These are phyloP conservation scores for Aureobasidium sp. DNA, from an alignment of 2,329 filamentous ascomycete genomes.

Conservation along the genomic window DNA sequence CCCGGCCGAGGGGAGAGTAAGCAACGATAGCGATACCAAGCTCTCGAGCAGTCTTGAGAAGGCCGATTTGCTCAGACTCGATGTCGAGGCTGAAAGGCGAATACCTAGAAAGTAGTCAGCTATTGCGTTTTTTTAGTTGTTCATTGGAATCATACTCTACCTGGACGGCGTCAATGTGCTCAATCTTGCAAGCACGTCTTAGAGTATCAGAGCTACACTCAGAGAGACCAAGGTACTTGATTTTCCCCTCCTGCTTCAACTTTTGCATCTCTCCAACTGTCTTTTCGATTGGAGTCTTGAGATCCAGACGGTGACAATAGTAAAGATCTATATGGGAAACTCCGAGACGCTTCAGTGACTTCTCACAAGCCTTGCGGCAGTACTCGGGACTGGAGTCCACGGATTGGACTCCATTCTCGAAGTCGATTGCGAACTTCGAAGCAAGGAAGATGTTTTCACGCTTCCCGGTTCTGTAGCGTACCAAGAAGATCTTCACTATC, in stretches of 20 bases:
- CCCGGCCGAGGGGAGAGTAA: conserved; percentile 67
- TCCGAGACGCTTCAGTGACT: conserved; percentile 43
- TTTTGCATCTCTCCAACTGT: conserved; percentile 49
- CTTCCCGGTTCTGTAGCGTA: conserved; percentile 45
- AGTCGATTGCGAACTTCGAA: conserved; percentile 58
- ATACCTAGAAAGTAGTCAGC: too few relatives aligned
- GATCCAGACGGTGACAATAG: conserved; percentile 51
- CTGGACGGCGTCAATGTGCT: conserved; percentile 59
- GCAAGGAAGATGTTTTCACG: conserved; percentile 57
- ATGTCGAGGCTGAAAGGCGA: conserved; percentile 63
- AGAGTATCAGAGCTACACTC: conserved; percentile 56
- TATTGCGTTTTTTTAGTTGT: too few relatives aligned
- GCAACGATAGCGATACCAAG: conserved; percentile 64
- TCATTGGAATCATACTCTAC: too few relatives aligned
- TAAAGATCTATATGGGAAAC: conserved; percentile 47
- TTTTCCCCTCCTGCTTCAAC: conserved; percentile 58
- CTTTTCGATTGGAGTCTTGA: conserved; percentile 48
- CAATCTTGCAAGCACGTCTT: conserved; percentile 53
- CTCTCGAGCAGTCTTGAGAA: conserved; percentile 64
- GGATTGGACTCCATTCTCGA: conserved; percentile 40
- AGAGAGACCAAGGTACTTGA: conserved; percentile 58
- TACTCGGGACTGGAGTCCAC: conserved; percentile 49
- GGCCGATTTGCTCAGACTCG: conserved; percentile 54
- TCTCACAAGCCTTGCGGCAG: conserved; percentile 41
- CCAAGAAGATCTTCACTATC: conserved; percentile 53